phyloP scores from a whole-genome alignment of 1,139 yeast genomes.

The Saccharomyces hybrid region DNA sequence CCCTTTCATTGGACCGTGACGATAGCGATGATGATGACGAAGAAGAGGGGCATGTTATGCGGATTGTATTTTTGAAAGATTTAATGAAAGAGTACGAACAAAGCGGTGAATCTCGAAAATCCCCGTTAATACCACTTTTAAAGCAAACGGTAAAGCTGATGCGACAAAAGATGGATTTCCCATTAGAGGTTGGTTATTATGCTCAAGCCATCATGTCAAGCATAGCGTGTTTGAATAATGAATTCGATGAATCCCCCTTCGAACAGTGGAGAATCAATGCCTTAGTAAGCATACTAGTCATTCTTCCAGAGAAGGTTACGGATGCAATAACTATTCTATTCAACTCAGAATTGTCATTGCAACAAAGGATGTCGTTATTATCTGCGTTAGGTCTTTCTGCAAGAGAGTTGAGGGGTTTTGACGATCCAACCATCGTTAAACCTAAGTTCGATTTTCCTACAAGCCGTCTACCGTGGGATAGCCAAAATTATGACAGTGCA shows the following conservation, averaged over 20 bases:
- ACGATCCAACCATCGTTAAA: constrained; percentile 39
- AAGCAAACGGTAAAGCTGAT: constrained; percentile 30
- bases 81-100: constrained; percentile 24
- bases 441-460: constrained; percentile 34
- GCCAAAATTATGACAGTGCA: constrained; percentile 2
- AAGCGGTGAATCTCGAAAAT: constrained; percentile 12
- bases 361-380: constrained; percentile 51
- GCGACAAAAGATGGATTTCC: constrained; percentile 33
- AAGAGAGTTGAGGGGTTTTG: constrained; percentile 54
- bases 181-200: constrained; percentile 37
- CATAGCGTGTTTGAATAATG: constrained; percentile 42
- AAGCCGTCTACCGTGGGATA: constrained; percentile 26
- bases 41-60: constrained; percentile 6
- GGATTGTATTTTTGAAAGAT: constrained; percentile 34
- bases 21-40: constrained; percentile 24
- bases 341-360: constrained; percentile 60
- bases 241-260: constrained; percentile 43
- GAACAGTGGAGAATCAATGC: constrained; percentile 51
- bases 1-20: constrained; percentile 12
- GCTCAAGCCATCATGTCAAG: constrained; percentile 40
- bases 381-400: constrained; percentile 53
- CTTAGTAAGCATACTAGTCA: constrained; percentile 47
- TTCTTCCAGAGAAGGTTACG: constrained; percentile 37
- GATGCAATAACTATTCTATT: constrained; percentile 41
- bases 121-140: constrained; percentile 17